phyloP scores from a whole-genome alignment of 306 rosid genomes.

The Mimosa bimucronata region DNA sequence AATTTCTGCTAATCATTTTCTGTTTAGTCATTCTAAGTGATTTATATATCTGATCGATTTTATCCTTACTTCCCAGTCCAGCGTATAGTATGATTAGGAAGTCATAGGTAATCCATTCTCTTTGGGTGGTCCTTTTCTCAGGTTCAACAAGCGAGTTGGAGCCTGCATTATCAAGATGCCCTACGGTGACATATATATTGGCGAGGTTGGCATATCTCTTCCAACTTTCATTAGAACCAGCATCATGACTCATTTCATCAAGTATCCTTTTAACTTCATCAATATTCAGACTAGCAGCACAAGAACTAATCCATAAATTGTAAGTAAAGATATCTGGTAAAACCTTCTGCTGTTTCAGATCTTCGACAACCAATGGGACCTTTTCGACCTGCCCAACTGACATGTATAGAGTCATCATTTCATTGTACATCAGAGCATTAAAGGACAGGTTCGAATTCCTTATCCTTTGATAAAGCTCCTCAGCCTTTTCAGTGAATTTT shows the following conservation, averaged over 20 bases:
- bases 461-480: constrained; percentile 67
- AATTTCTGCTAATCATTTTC: constrained; percentile 85
- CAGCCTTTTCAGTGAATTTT: constrained; percentile 81
- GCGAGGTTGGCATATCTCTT: constrained; percentile 66
- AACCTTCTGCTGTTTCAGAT: constrained; percentile 63
- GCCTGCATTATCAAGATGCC: constrained; percentile 59
- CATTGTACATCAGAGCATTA: constrained; percentile 77
- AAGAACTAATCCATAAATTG: constrained; percentile 90
- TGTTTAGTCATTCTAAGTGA: constrained; percentile 78
- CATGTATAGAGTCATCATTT: constrained; percentile 93
- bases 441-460: constrained; percentile 59
- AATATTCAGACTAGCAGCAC: constrained; percentile 71
- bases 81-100: constrained; percentile 84
- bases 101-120: constrained; percentile 92
- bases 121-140: constrained; percentile 69
- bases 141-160: constrained; percentile 65
- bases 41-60: constrained; percentile 85
- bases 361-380: constrained; percentile 70
- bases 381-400: constrained; percentile 87
- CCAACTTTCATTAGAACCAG: constrained; percentile 70
- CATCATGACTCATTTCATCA: constrained; percentile 64
- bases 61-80: constrained; percentile 74
- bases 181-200: constrained; percentile 54
- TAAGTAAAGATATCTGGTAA: constrained; percentile 84
- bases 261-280: constrained; percentile 67